A percentile compares a stretch with the other conserved stretches of the same genome.
Conservation (phyloP, 2,329 filamentous ascomycete species). For the Cladorrhinum sp. region DNA sequence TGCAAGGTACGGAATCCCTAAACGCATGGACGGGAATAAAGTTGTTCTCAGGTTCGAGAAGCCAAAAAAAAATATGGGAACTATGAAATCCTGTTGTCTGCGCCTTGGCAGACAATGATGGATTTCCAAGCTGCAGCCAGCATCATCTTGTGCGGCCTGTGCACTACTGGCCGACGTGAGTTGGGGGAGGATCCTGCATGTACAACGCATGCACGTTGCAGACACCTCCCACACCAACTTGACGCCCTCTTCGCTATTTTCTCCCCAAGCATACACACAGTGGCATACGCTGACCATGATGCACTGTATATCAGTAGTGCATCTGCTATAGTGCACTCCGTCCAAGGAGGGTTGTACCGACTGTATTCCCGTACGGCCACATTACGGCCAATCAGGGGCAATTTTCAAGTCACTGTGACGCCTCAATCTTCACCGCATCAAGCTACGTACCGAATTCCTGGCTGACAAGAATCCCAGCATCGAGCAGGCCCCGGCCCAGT, state of each 20-base stretch:
- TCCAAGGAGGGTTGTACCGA: neutral
- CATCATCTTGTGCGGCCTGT: neutral
- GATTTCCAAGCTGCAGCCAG: neutral
- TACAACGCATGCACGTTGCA: slow-evolving; percentile 1
- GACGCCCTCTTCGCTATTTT: neutral
- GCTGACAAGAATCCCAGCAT: slow-evolving; percentile 20
- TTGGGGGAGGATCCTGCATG: slow-evolving; percentile 4
- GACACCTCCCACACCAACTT: neutral
- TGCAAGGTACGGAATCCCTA: neutral
- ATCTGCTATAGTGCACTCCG: no score
- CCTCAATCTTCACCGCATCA: slow-evolving; percentile 19
- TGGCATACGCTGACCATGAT: neutral
- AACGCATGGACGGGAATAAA: neutral
- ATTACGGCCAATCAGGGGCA: neutral
- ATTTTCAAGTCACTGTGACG: slow-evolving; percentile 5
- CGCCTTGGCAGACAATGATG: neutral
- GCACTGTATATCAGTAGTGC: neutral
- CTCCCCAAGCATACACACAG: neutral
- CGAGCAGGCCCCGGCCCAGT: slow-evolving; percentile 21
- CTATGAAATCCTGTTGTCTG: neutral
- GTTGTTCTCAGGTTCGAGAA: neutral
- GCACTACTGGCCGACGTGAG: neutral
- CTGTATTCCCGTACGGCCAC: neutral
- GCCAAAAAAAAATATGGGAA: neutral
- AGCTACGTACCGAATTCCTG: slow-evolving; percentile 17